These are phyloP conservation scores for Pleochaeta shiraiana DNA, from an alignment of 2,329 filamentous ascomycete species.

Conservation along the genomic window DNA sequence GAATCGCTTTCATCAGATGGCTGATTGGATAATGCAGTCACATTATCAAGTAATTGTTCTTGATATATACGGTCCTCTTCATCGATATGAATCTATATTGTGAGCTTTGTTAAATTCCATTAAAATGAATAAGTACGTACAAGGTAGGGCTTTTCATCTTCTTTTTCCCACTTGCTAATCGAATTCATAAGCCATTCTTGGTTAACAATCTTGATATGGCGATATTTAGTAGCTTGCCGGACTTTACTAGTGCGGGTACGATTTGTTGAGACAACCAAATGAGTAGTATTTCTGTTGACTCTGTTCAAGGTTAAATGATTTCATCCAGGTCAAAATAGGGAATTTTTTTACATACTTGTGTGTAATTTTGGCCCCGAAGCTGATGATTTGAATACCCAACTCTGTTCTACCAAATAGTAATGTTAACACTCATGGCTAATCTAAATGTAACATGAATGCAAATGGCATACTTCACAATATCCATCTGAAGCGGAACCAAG, in stretches of 20 bases:
- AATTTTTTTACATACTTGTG: constrained; percentile 16
- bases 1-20: constrained; percentile 22
- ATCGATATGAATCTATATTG: constrained; percentile 37
- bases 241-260: constrained; percentile 78
- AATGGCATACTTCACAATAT: constrained; percentile 34
- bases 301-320: constrained; percentile 15
- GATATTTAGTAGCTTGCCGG: constrained; percentile 57
- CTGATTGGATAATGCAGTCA: constrained; percentile 7
- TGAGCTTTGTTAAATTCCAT: constrained; percentile 6
- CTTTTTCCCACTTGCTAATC: constrained; percentile 59
- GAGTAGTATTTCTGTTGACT: constrained; percentile 42
- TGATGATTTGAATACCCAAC: constrained; percentile 66
- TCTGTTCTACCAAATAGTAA: constrained; percentile 37
- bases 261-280: constrained; percentile 48
- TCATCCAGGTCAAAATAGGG: not conserved
- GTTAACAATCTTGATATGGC: constrained; percentile 74
- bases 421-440: not conserved
- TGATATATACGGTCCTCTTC: constrained; percentile 31
- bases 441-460: not conserved
- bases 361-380: constrained; percentile 52
- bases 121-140: constrained; percentile 8
- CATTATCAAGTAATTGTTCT: constrained; percentile 17
- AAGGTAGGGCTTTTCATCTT: constrained; percentile 44
- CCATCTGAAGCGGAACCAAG: constrained; percentile 61
- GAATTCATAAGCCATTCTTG: constrained; percentile 77